Conservation (phyloP, 345 rosid species). For the Ailanthus altissimus region DNA sequence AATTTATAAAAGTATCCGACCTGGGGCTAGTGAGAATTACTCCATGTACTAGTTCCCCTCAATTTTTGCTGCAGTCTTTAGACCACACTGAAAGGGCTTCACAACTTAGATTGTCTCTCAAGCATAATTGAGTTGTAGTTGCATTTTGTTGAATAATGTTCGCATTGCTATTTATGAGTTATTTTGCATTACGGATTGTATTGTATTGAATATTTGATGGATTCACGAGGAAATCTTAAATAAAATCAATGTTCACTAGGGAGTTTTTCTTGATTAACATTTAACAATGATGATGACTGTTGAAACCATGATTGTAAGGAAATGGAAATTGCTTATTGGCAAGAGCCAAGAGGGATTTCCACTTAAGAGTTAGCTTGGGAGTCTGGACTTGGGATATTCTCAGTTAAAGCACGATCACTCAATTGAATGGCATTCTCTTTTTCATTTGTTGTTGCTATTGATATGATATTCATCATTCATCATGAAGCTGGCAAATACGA, state of each 20-base stretch:
- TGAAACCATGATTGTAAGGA: neutral
- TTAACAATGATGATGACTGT: too few relatives aligned
- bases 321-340: neutral
- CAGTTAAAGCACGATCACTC: too few relatives aligned
- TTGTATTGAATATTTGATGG: constrained; percentile 9
- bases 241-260: neutral
- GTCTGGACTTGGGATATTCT: too few relatives aligned
- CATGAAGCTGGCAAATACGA: too few relatives aligned
- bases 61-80: constrained; percentile 11
- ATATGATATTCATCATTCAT: too few relatives aligned
- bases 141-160: constrained; percentile 13
- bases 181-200: constrained; percentile 6
- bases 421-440: too few relatives aligned
- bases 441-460: too few relatives aligned
- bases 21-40: constrained; percentile 62
- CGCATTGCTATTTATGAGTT: neutral
- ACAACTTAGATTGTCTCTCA: constrained; percentile 1
- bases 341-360: too few relatives aligned
- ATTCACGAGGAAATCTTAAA: constrained; percentile 1
- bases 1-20: constrained; percentile 69
- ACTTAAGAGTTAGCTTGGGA: too few relatives aligned
- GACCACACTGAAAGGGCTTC: constrained; percentile 9
- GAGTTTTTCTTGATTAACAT: neutral
- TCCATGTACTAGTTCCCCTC: constrained; percentile 54
- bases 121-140: constrained; percentile 7